Evolutionary conservation across 2,329 filamentous ascomycete species (phyloP), one percentile per base, ranked within the genome.

Genomic region (Hypoxylon sp.): DNA sequence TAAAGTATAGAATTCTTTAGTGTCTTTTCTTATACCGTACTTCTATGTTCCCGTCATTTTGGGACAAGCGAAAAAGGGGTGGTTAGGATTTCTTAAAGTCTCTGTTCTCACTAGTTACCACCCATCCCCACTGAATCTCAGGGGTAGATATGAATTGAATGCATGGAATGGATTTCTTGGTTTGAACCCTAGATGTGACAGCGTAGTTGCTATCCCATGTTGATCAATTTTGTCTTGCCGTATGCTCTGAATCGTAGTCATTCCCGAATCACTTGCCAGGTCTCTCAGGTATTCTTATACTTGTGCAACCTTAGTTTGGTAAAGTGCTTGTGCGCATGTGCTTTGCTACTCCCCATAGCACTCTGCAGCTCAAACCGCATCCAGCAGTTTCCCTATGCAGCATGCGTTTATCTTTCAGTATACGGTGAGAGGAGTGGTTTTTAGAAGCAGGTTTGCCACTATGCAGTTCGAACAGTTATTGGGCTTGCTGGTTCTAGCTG

Each of bases 21-120:
- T 75, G 67, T 75, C 63, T 53, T 77, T 69, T 73, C 65, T 10
- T 34, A 38, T 23, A 51, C 28, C 28, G n/a, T 50, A 49, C 59
- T 50, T 57, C 32, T 46, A 19, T n/a, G 19, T 13, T 38, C 21
- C 28, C 32, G 14, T 28, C 45, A 28, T 30, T n/a, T 36, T 13
- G 19, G 60, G 32, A 51, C 57, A 5, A 53, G 13, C 17, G 4
- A 65, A 67, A 69, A 63, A 23, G 62, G 51, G 49, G 57, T 60
- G 48, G 32, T 36, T 13, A 19, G 52, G 48, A 28, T 69, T 59
- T 69, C 60, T 13, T 61, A 51, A 30, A 30, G 45, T 55, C 19
- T 69, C 30, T 25, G 19, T 45, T 49, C 32, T 58, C 52, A 25
- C 17, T 62, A 64, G 49, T 59, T 28, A 48, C 51, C 48, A 50